Percentiles rank a stretch among this genome's conserved stretches.
These are phyloP conservation scores for Heterobasidion occidentale DNA, from an alignment of 1,284 basidiomycete species.

Conservation along the genomic window DNA sequence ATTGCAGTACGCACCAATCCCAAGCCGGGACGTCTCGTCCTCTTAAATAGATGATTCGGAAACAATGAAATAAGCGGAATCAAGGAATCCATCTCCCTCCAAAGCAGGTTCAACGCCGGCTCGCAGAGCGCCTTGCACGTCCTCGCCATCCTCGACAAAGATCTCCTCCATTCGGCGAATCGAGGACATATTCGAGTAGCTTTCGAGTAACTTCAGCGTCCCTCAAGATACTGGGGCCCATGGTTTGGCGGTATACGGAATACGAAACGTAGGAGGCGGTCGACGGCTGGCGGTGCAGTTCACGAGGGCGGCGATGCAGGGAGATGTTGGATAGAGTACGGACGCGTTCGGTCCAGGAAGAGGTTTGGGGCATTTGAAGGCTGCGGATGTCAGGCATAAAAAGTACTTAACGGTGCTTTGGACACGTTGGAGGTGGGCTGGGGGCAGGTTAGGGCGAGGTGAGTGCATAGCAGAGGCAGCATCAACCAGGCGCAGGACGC, in stretches of 20 bases:
- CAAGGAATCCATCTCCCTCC: slow-evolving; percentile 72
- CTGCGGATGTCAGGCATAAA: slow-evolving; percentile 19
- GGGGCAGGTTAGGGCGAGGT: slow-evolving; percentile 8
- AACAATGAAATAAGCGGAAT: slow-evolving; percentile 64
- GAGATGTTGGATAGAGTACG: slow-evolving; percentile 25
- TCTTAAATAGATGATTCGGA: slow-evolving; percentile 57
- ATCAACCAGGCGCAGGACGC: slow-evolving; percentile 6
- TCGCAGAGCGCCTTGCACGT: slow-evolving; percentile 66
- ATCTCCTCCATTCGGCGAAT: slow-evolving; percentile 48
- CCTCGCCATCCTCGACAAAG: slow-evolving; percentile 44
- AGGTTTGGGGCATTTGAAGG: slow-evolving; percentile 28
- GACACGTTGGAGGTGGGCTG: slow-evolving; percentile 14
- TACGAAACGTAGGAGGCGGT: slow-evolving; percentile 29
- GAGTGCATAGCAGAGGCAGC: background rate
- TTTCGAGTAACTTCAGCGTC: slow-evolving; percentile 56
- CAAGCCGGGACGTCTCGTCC: slow-evolving; percentile 57
- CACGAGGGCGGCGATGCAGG: slow-evolving; percentile 28
- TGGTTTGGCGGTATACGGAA: slow-evolving; percentile 38
- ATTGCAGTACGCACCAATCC: slow-evolving; percentile 52
- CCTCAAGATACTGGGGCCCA: slow-evolving; percentile 49
- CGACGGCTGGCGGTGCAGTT: slow-evolving; percentile 26
- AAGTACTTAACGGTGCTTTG: slow-evolving; percentile 5
- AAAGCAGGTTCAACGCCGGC: slow-evolving; percentile 63
- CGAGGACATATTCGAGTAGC: slow-evolving; percentile 61
- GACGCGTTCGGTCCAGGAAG: slow-evolving; percentile 29